These are phyloP conservation scores for Kandelia obovata DNA, from an alignment of 345 rosid genomes.

Conservation along the genomic window DNA sequence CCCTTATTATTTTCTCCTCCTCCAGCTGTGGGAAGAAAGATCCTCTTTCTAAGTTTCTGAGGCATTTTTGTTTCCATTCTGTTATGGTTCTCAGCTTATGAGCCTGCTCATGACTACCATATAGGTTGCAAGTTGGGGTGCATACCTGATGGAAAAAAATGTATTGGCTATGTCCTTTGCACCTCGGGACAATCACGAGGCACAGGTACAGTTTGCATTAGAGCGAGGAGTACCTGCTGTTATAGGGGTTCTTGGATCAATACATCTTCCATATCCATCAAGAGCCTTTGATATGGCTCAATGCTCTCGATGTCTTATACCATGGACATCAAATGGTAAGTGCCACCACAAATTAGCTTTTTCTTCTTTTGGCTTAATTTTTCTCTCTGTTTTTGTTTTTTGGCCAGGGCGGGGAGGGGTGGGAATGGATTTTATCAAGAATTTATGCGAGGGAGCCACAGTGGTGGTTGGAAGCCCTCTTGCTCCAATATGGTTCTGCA, in stretches of 20 bases:
- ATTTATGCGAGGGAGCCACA: no score
- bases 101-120: not conserved
- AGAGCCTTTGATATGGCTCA: conserved; percentile 99
- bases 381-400: no score
- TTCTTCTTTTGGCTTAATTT: no score
- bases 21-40: not conserved
- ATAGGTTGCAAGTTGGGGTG: conserved; percentile 99
- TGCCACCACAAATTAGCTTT: not conserved
- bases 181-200: conserved; percentile 93
- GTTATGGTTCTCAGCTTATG: conserved; percentile 14
- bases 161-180: conserved; percentile 93
- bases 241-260: conserved; percentile 88
- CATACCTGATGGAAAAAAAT: conserved; percentile 79
- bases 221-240: conserved; percentile 95
- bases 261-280: conserved; percentile 83
- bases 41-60: not conserved
- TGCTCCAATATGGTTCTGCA: no score
- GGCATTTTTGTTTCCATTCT: not conserved
- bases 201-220: conserved; percentile 98
- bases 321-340: conserved; percentile 83
- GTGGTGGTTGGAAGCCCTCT: no score
- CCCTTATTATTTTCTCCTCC: not conserved
- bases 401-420: no score
- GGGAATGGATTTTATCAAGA: no score
- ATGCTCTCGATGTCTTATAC: conserved; percentile 92